Evolutionary conservation across 2,329 filamentous ascomycete genomes (phyloP), one percentile per base, ranked within the genome.

Genomic region (Hypoxylon sp.): DNA sequence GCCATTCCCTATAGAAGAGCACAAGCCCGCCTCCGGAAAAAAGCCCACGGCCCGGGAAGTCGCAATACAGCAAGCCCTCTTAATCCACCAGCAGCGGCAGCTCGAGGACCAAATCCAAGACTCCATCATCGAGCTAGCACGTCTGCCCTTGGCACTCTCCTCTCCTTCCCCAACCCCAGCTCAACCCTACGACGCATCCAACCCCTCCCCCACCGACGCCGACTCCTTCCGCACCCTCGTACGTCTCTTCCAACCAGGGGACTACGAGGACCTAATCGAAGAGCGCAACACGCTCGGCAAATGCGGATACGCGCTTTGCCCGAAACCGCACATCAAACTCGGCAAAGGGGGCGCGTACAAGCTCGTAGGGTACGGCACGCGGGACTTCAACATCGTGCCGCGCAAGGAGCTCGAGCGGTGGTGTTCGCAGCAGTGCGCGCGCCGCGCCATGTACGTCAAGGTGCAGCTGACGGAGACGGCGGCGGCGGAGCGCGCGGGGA

Each of bases 391-490:
- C 70, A 91, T 97, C 52, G 89, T 97, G 26, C 86, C 88, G 66
- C 88, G 86, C 59, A 88, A 89, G 71, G 89, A 93, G 75, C 80
- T 94, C 14, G 93, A 96, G 81, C 92, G 90, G 80, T 99, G 94
- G 93, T 99, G 96, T 80, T 93, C 91, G 0, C 85, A 91, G 60
- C 85, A 85, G 42, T 99, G 96, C 81, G 92, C 92, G 1, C 88
- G 89, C 71, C 87, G 93, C 53, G 94, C 93, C 2, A 84, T 97
- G 72, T 97, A 94, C 79, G 86, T 98, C 74, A 93, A 94, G 76
- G 92, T 97, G 24, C 96, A 99, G 84, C 87, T 98, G 42, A 91
- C 88, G 71, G 92, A 96, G 77, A 91, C 92, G 69, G 93, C 94
- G 0, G 93, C 92, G 0, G 97, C 94, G 94, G 89, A 96, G 80